Evolutionary conservation across 768 basidiomycete species (phyloP), one percentile per base, ranked within the genome.

Genomic region (Daedaleopsis sinensis): DNA sequence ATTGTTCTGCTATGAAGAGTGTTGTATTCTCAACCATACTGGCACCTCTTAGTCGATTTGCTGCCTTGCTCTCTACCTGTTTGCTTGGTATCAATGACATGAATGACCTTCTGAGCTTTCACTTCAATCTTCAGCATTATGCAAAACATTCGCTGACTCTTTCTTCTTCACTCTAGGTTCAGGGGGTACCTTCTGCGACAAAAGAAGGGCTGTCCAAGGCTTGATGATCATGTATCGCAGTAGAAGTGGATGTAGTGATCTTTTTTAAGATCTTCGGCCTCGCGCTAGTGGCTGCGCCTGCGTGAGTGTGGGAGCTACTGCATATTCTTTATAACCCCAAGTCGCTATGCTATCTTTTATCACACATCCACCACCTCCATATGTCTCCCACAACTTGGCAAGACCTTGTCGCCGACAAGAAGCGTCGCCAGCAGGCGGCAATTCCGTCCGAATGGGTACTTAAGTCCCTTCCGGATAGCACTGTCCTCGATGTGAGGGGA

Each of bases 11-110:
- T 67, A 82, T 84, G 91, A 93, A 83, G 91, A 93, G 91, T 83
- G 90, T 92, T 90, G 89, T 84, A 80, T 72, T 32, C 7, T 73
- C 88, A 84, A 82, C 82, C 80, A 76, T 70, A 56, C 84, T 93
- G 90, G 91, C 89, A 91, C 90, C 91, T 93, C 90, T 91, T 92
- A 92, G 90, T 91, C 87, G 88, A 93, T 72, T 58, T 86, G 84
- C 74, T 78, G 67, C 79, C 72, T 73, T 62, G 60, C 71, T 71
- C 67, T 69, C 3, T 32, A 7, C 27, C 38, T 70, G 69, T 74
- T 76, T 77, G 76, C 74, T 76, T 77, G 76, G 82, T 74, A 76
- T 85, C 83, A 85, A 83, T 91, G 90, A 91, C 90, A 91, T 93
- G 73, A 86, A 86, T 85, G 79, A 78, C 78, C 72, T 75, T 79